Evolutionary conservation across 495 filamentous ascomycete species (phyloP), one percentile per base, ranked within the genome.

Genomic region (Aspergillus diversus): DNA sequence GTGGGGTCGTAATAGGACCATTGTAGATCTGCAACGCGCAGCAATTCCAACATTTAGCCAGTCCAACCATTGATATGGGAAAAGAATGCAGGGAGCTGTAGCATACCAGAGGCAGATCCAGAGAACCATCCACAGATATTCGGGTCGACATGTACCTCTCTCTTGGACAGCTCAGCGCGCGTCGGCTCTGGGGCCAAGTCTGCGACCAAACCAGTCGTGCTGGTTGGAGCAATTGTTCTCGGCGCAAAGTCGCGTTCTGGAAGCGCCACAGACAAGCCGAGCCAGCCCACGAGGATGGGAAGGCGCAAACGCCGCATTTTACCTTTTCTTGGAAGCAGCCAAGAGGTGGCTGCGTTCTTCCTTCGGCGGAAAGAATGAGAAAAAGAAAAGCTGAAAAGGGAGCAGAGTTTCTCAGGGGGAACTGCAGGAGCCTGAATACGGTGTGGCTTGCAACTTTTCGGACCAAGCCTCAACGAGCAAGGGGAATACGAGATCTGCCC

Each of bases 91-190:
- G 16, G 17, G 46, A 17, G 4, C 2, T 27, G 21, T 15, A 17
- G 17, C 46, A 17, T 17, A 21, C 46, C 46, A 17, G 15, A 49
- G 17, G 13, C 46, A 8, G 46, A 49, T 12, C 46, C 46, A n/a
- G 46, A 16, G 17, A 49, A 49, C 46, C 46, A 49, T 17, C 46
- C 46, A 17, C 46, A 49, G 5, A 49, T 49, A 17, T 49, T 49
- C 8, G 46, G 46, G 12, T 12, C 13, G 1, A 49, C 17, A 17
- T 49, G 8, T 4, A 4, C 15, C 8, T 15, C 46, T 17, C 46
- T 12, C 17, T 16, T 49, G 15, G 17, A 8, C 46, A 49, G 17
- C 15, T 49, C 46, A 7, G 46, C 46, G 13, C 17, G 46, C 4
- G 46, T 49, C 17, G 46, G 46, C 17, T 49, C 46, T n/a, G 46